These are phyloP conservation scores for Guadua angustifolia DNA, from an alignment of 176 grass and related monocot genomes.

Conservation along the genomic window DNA sequence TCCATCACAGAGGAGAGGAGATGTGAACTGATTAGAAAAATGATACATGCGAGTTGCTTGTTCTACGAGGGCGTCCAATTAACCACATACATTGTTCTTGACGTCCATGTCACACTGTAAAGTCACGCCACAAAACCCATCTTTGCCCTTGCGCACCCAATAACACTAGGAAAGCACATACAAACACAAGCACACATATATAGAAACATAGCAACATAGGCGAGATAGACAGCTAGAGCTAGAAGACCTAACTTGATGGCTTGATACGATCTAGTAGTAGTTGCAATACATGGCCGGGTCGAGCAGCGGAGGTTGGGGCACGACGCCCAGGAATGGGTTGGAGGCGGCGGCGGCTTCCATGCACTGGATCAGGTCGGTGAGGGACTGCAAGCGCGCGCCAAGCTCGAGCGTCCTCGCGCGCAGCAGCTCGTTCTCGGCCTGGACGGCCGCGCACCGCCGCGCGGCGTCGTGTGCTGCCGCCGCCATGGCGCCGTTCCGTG, in stretches of 20 bases:
- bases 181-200: not conserved
- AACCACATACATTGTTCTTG: slow-evolving; percentile 37
- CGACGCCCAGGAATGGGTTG: not conserved
- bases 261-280: slow-evolving; percentile 19
- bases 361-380: slow-evolving; percentile 37
- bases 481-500: slow-evolving; percentile 52
- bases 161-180: slow-evolving; percentile 12
- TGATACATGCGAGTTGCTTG: not conserved
- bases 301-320: slow-evolving; percentile 14
- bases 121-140: slow-evolving; percentile 24
- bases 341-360: slow-evolving; percentile 32
- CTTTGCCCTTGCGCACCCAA: slow-evolving; percentile 43
- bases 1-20: not conserved
- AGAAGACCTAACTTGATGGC: not conserved
- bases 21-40: not conserved
- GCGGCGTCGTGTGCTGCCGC: slow-evolving; percentile 27
- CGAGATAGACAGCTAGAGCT: not conserved
- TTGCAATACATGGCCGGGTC: slow-evolving; percentile 28
- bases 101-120: slow-evolving; percentile 40
- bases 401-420: slow-evolving; percentile 56
- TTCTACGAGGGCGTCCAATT: slow-evolving; percentile 24
- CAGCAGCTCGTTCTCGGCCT: slow-evolving; percentile 67
- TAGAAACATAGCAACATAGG: not conserved
- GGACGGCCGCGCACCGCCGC: slow-evolving; percentile 40
- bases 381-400: slow-evolving; percentile 43